These are phyloP conservation scores for Ceriops zippeliana DNA, from an alignment of 345 rosid genomes.

Conservation along the genomic window DNA sequence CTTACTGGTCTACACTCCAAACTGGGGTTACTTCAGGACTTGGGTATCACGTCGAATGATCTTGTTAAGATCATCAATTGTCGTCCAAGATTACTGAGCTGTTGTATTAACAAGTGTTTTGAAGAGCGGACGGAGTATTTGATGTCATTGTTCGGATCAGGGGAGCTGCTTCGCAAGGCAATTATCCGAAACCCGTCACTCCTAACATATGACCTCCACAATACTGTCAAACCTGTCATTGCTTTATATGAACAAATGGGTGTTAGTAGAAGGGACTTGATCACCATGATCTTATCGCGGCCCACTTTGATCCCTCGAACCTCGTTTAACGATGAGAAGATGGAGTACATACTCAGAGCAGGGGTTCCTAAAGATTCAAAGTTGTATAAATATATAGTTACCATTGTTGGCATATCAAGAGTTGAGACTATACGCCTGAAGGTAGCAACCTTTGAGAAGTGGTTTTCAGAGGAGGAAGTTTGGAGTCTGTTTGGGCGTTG, in stretches of 20 bases:
- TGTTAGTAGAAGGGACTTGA: constrained; percentile 41
- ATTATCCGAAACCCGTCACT: constrained; percentile 74
- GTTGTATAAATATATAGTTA: constrained; percentile 68
- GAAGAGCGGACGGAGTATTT: constrained; percentile 66
- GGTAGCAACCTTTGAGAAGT: constrained; percentile 65
- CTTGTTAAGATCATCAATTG: constrained; percentile 72
- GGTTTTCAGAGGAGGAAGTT: constrained; percentile 61
- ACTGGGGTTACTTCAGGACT: constrained; percentile 41
- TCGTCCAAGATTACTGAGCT: constrained; percentile 71
- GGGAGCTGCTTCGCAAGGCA: constrained; percentile 54
- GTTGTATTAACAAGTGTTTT: constrained; percentile 49
- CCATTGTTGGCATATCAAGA: constrained; percentile 62
- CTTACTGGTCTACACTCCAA: constrained; percentile 47
- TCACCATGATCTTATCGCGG: constrained; percentile 55
- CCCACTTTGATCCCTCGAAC: constrained; percentile 78
- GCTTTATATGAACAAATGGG: constrained; percentile 58
- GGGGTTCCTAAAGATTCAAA: constrained; percentile 52
- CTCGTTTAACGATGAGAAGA: constrained; percentile 52
- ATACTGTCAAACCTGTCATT: constrained; percentile 50
- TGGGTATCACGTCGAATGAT: constrained; percentile 62
- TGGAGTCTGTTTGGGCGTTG: constrained; percentile 57
- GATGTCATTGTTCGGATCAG: constrained; percentile 48
- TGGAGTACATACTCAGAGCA: constrained; percentile 53
- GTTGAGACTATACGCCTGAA: constrained; percentile 62
- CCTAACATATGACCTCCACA: constrained; percentile 60